phyloP scores from a whole-genome alignment of 495 filamentous ascomycete genomes.

The Rostrohypoxylon terebratum region DNA sequence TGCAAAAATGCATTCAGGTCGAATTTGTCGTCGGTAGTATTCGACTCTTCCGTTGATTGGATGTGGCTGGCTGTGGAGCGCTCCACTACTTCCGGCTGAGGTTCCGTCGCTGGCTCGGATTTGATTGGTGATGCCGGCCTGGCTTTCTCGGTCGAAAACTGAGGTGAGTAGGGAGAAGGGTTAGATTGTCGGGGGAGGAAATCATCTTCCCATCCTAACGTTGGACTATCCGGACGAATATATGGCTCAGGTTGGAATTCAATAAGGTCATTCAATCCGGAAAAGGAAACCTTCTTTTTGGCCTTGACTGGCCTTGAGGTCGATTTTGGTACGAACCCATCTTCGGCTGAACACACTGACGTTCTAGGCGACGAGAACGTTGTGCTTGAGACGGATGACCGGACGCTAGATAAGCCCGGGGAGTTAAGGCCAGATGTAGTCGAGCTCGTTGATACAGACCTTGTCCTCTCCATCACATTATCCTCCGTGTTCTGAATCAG shows the following conservation, averaged over 20 bases:
- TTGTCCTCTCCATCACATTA: slow-evolving; percentile 48
- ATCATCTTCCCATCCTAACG: slow-evolving; percentile 57
- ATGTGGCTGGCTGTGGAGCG: not conserved
- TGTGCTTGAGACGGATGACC: slow-evolving; percentile 55
- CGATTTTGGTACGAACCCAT: slow-evolving; percentile 38
- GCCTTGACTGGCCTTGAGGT: slow-evolving; percentile 35
- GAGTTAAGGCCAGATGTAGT: slow-evolving; percentile 59
- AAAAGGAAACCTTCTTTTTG: slow-evolving; percentile 68
- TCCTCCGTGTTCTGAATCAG: slow-evolving; percentile 56
- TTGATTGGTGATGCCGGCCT: slow-evolving; percentile 23
- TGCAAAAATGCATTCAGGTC: slow-evolving; percentile 51
- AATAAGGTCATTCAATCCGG: slow-evolving; percentile 52
- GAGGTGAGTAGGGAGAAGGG: slow-evolving; percentile 2
- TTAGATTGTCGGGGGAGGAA: slow-evolving; percentile 40
- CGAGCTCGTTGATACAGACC: slow-evolving; percentile 51
- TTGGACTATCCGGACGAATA: slow-evolving; percentile 61
- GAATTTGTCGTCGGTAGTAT: slow-evolving; percentile 41
- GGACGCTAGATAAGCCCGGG: slow-evolving; percentile 59
- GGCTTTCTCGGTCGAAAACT: slow-evolving; percentile 23
- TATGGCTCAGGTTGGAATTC: slow-evolving; percentile 55
- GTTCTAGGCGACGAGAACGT: slow-evolving; percentile 57
- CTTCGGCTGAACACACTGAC: slow-evolving; percentile 57
- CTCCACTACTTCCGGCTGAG: slow-evolving; percentile 19
- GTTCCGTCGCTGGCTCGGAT: not conserved
- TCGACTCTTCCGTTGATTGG: slow-evolving; percentile 23